phyloP scores from a whole-genome alignment of 768 basidiomycete species.

The Scleroderma bovista region DNA sequence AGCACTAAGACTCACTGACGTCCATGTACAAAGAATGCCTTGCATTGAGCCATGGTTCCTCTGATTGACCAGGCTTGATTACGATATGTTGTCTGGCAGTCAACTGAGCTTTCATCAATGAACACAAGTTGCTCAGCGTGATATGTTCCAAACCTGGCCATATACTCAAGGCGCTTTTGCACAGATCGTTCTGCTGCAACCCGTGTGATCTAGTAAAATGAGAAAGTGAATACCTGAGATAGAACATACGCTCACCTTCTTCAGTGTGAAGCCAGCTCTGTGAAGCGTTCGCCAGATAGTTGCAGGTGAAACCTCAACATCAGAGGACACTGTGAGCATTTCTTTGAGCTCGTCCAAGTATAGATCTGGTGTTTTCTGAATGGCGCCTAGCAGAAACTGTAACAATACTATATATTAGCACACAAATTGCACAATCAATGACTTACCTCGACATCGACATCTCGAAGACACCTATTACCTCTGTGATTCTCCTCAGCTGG shows the following conservation, averaged over 20 bases:
- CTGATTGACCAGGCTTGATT: slow-evolving; percentile 17
- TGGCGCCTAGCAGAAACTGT: not conserved
- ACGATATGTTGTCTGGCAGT: slow-evolving; percentile 15
- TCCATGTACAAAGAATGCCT: slow-evolving; percentile 14
- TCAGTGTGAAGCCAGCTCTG: not conserved
- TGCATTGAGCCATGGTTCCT: slow-evolving; percentile 12
- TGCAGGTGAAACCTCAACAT: not conserved
- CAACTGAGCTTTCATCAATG: slow-evolving; percentile 21
- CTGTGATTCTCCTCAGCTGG: not conserved
- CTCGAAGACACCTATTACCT: not conserved
- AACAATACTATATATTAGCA: not conserved
- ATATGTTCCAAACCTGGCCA: not conserved
- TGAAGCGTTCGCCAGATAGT: not conserved
- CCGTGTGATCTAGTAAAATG: not conserved
- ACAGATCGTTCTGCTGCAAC: not conserved
- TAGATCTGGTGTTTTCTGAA: not conserved
- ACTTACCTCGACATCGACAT: not conserved
- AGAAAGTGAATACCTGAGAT: not conserved
- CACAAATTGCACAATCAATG: too few species aligned
- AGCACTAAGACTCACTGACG: not conserved
- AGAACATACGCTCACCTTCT: not conserved
- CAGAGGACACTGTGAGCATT: not conserved
- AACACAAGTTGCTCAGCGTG: slow-evolving; percentile 9
- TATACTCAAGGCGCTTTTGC: not conserved
- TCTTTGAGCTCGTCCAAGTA: slow-evolving; percentile 1